A percentile compares a stretch with the other conserved stretches of the same genome.
phyloP scores from a whole-genome alignment of 805 yeast genomes.

The Danielozyma ontarioensis region DNA sequence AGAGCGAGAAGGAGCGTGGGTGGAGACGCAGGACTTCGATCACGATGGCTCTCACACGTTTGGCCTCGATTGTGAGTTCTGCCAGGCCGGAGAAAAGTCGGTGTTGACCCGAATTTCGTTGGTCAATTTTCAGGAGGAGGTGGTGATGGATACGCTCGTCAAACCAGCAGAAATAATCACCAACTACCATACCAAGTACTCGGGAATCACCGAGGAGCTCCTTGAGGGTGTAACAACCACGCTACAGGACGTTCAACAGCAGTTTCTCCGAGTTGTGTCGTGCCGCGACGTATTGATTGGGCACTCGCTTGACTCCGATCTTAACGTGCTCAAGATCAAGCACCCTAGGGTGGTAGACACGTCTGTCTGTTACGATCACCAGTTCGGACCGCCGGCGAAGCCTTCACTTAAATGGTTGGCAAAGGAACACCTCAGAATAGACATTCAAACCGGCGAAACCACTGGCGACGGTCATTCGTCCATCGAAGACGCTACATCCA shows the following conservation, averaged over 20 bases:
- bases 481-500: slow-evolving; percentile 76
- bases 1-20: slow-evolving; percentile 41
- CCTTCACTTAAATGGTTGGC: slow-evolving; percentile 77
- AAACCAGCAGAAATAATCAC: slow-evolving; percentile 70
- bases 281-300: slow-evolving; percentile 71
- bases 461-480: slow-evolving; percentile 72
- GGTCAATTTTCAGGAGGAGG: slow-evolving; percentile 55
- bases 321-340: slow-evolving; percentile 60
- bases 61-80: slow-evolving; percentile 95
- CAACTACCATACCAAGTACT: slow-evolving; percentile 77
- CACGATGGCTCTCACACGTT: slow-evolving; percentile 61
- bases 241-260: slow-evolving; percentile 59
- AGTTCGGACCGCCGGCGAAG: slow-evolving; percentile 76
- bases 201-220: slow-evolving; percentile 79
- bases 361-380: slow-evolving; percentile 67
- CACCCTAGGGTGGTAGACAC: slow-evolving; percentile 83
- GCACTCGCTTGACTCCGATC: slow-evolving; percentile 84
- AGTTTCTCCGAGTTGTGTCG: slow-evolving; percentile 44
- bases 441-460: slow-evolving; percentile 60
- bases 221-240: slow-evolving; percentile 60
- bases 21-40: slow-evolving; percentile 46
- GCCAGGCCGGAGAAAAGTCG: slow-evolving; percentile 54
- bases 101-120: slow-evolving; percentile 77
- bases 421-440: slow-evolving; percentile 44
- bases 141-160: slow-evolving; percentile 68